A percentile compares a stretch with the other conserved stretches of the same genome.
These are phyloP conservation scores for Neurospora sp. DNA, from an alignment of 2,329 filamentous ascomycete species.

Conservation along the genomic window DNA sequence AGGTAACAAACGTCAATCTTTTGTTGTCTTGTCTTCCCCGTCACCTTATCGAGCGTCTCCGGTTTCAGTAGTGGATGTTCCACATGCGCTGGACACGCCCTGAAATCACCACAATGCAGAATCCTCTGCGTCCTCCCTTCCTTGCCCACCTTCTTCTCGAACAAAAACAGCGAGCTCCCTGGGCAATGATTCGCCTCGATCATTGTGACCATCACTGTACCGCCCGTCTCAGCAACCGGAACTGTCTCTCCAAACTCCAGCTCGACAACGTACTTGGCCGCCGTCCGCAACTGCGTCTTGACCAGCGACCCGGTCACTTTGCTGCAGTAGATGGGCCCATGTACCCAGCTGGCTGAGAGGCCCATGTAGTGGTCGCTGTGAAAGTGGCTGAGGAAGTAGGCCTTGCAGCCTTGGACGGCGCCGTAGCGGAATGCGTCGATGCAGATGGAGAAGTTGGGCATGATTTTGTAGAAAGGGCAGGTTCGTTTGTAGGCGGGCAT, in stretches of 20 bases:
- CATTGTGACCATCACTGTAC: conserved; percentile 75
- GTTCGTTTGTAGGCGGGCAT: conserved; percentile 81
- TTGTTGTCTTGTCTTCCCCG: conserved; percentile 66
- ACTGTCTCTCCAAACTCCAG: conserved; percentile 74
- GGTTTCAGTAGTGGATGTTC: conserved; percentile 73
- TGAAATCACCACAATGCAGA: conserved; percentile 90
- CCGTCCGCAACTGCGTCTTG: conserved; percentile 73
- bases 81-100: conserved; percentile 78
- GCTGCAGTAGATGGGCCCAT: conserved; percentile 95
- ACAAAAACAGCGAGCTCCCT: conserved; percentile 86
- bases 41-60: conserved; percentile 57
- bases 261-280: conserved; percentile 73
- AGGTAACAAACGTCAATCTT: conserved; percentile 93
- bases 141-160: conserved; percentile 63
- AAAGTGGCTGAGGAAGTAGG: conserved; percentile 96
- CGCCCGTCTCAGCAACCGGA: conserved; percentile 72
- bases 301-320: conserved; percentile 85
- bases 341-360: conserved; percentile 75
- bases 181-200: conserved; percentile 95
- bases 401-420: conserved; percentile 80
- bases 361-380: conserved; percentile 97
- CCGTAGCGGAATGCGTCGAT: conserved; percentile 96
- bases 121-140: conserved; percentile 63
- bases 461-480: conserved; percentile 97
- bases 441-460: conserved; percentile 84